A percentile compares a stretch with the other conserved stretches of the same genome.
These are phyloP conservation scores for Salix brachista DNA, from an alignment of 345 rosid genomes.

Conservation along the genomic window DNA sequence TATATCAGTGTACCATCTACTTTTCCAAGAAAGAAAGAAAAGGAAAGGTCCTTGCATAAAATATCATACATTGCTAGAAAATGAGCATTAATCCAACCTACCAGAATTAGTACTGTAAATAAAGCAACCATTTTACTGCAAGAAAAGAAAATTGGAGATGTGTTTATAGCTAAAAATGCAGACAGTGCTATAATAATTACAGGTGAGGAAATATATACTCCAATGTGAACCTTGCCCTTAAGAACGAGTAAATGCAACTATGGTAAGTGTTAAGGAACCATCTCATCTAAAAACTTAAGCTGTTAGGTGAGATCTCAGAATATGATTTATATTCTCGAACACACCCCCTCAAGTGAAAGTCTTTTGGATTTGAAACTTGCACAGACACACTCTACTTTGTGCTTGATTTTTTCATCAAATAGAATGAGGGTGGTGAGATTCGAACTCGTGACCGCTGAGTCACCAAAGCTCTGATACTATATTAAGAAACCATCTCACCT, in stretches of 20 bases:
- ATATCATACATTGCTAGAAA: slow-evolving; percentile 4
- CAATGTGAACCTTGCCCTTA: not conserved
- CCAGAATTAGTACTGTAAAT: not conserved
- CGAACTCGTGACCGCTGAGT: too few relatives aligned
- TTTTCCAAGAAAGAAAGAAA: not conserved
- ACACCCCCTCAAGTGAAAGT: too few relatives aligned
- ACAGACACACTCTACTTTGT: too few relatives aligned
- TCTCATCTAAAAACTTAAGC: too few relatives aligned
- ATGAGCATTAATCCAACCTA: not conserved
- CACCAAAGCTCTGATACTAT: too few relatives aligned
- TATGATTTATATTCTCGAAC: too few relatives aligned
- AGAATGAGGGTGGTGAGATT: too few relatives aligned
- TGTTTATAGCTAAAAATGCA: not conserved
- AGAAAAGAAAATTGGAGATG: not conserved
- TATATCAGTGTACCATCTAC: not conserved
- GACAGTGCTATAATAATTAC: too few relatives aligned
- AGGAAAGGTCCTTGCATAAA: not conserved
- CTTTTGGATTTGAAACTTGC: too few relatives aligned
- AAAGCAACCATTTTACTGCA: not conserved
- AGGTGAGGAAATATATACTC: not conserved
- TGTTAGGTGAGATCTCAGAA: too few relatives aligned
- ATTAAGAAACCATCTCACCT: too few relatives aligned
- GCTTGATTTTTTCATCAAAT: too few relatives aligned
- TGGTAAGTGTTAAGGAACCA: not conserved
- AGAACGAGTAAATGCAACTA: not conserved